Evolutionary conservation across 2,329 filamentous ascomycete genomes (phyloP).

Genomic region (Pyricularia pennisetigena): DNA sequence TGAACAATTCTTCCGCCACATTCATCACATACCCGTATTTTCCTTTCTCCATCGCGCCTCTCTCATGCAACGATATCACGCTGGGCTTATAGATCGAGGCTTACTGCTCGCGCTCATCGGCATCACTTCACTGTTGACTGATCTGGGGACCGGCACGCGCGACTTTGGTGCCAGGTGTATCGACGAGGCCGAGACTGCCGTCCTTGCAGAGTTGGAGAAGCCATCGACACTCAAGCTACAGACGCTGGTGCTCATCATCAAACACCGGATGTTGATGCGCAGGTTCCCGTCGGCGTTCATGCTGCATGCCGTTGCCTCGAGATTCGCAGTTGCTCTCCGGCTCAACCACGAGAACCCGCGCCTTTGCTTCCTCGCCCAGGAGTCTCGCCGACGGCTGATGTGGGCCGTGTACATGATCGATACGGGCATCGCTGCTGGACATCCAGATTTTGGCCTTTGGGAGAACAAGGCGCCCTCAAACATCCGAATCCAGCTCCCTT

Average conservation of each 20-base stretch:
- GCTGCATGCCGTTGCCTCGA: conserved; percentile 32
- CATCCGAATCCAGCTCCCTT: conserved; percentile 36
- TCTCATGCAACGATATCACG: conserved; percentile 48
- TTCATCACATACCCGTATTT: conserved; percentile 49
- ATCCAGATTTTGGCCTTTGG: conserved; percentile 35
- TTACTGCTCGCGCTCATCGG: conserved; percentile 44
- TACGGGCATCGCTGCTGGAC: conserved; percentile 34
- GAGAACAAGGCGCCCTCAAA: conserved; percentile 24
- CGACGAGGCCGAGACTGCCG: conserved; percentile 41
- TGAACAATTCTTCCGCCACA: conserved; percentile 47
- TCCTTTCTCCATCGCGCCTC: conserved; percentile 50
- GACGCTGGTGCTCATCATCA: conserved; percentile 33
- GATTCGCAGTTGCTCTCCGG: conserved; percentile 37
- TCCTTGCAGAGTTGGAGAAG: conserved; percentile 42
- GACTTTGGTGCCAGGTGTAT: conserved; percentile 45
- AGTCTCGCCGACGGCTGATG: conserved; percentile 34
- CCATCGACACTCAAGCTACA: conserved; percentile 47
- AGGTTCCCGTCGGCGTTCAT: conserved; percentile 37
- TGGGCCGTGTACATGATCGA: conserved; percentile 40
- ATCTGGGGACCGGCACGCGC: conserved; percentile 36
- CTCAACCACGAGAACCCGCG: conserved; percentile 37
- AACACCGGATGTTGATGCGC: conserved; percentile 34
- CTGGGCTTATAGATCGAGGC: conserved; percentile 43
- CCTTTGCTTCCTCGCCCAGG: conserved; percentile 31
- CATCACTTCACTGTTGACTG: conserved; percentile 45